A percentile compares a stretch with the other conserved stretches of the same genome.
phyloP scores from a whole-genome alignment of 2,329 filamentous ascomycete genomes.

The Phoma sp. region DNA sequence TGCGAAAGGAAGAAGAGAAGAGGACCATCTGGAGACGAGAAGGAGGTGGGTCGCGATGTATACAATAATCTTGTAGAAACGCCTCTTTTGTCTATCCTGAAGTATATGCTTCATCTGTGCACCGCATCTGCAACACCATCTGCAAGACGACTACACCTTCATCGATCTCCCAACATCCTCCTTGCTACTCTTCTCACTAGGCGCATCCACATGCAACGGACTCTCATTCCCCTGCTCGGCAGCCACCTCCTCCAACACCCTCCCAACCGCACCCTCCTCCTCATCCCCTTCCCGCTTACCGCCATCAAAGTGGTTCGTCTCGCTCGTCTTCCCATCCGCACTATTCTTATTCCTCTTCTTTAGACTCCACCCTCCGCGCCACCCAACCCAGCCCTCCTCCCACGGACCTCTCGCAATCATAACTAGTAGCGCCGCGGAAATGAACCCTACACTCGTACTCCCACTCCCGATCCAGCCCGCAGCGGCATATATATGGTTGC shows the following conservation, averaged over 20 bases:
- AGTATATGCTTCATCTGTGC: no score
- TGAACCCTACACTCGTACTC: constrained; percentile 62
- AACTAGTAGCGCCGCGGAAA: constrained; percentile 56
- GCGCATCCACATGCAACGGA: constrained; percentile 16
- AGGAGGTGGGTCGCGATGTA: no score
- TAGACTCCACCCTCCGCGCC: constrained; percentile 63
- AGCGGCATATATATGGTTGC: constrained; percentile 61
- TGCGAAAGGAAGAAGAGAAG: no score
- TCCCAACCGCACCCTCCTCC: constrained; percentile 31
- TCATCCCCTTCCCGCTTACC: constrained; percentile 20
- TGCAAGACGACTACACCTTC: constrained; percentile 13
- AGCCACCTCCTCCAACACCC: constrained; percentile 32
- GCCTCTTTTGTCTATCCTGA: no score
- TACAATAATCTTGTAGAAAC: no score
- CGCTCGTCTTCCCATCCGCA: constrained; percentile 49
- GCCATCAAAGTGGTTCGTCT: constrained; percentile 18
- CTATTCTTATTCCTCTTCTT: constrained; percentile 49
- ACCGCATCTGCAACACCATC: background rate
- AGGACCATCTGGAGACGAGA: no score
- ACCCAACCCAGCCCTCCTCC: constrained; percentile 65
- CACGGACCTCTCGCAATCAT: constrained; percentile 60
- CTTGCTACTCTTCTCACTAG: constrained; percentile 18
- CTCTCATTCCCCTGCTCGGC: constrained; percentile 38
- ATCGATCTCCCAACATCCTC: constrained; percentile 10
- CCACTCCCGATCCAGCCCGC: constrained; percentile 64